Percentiles rank a stretch among this genome's conserved stretches.
Conservation (phyloP, 2,329 filamentous ascomycete species). For the Scopulariopsis brevicaulis region DNA sequence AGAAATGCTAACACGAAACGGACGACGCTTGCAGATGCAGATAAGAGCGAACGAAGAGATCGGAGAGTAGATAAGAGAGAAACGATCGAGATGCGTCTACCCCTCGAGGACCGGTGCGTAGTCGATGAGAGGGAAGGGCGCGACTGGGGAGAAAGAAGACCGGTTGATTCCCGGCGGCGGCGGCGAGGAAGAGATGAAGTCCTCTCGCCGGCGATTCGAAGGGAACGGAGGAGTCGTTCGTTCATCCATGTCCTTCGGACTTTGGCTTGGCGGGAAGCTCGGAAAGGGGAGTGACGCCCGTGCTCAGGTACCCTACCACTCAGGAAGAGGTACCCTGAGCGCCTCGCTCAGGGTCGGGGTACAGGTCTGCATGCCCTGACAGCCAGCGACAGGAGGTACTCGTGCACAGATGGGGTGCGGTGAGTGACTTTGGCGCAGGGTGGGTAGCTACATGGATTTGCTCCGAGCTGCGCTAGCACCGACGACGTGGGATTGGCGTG, state of each 20-base stretch:
- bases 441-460: background rate
- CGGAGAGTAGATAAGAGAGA: background rate
- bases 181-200: too few relatives aligned
- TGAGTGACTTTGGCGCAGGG: background rate
- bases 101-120: too few relatives aligned
- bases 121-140: too few relatives aligned
- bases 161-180: too few relatives aligned
- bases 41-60: background rate
- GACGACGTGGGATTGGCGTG: background rate
- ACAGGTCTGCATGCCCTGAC: background rate
- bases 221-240: too few relatives aligned
- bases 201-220: too few relatives aligned
- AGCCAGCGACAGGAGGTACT: background rate
- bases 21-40: too few relatives aligned
- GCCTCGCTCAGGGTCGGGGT: background rate
- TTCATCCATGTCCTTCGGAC: too few relatives aligned
- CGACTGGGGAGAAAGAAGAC: too few relatives aligned
- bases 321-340: background rate
- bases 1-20: background rate
- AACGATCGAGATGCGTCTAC: background rate
- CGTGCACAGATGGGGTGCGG: background rate
- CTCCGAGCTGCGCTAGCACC: background rate
- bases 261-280: background rate
- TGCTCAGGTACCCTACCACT: background rate
- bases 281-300: background rate